Evolutionary conservation across 1,284 basidiomycete genomes (phyloP), one percentile per base, ranked within the genome.

Genomic region (Fomes fomentarius): DNA sequence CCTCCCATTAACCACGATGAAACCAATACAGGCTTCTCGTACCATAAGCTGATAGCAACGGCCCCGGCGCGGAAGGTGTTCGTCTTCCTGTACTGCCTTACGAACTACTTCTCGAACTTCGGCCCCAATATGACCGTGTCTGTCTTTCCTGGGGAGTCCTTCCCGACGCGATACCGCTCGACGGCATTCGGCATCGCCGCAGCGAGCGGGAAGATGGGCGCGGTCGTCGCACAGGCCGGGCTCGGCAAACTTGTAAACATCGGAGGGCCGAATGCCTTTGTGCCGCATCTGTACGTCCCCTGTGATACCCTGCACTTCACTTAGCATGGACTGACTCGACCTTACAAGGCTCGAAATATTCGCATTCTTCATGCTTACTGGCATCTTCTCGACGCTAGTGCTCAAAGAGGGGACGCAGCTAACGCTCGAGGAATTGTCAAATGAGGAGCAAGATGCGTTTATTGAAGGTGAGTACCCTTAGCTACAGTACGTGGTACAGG

Each of bases 111-210:
- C 68, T 72, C 75, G 50, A 82, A 80, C 62, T 83, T 81, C 62
- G 87, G 88, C 4, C 85, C 89, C 33, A 91, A 90, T 72, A 82
- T 85, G 4, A 91, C 89, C 1, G 90, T 88, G 12, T 91, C 77
- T 58, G 63, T 91, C 59, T 71, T 90, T 39, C 89, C 89, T 24
- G 86, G 81, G 6, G 87, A 92, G 69, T 78, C 76, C 25, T 91
- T 90, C 79, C 88, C 89, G 2, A 90, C 89, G 4, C 80, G 88
- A 28, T 88, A 89, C 72, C 78, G 87, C 46, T 80, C 84, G 1
- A 89, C 87, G 12, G 84, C 80, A 4, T 81, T 87, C 69, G 87
- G 89, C 54, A 84, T 90, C 63, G 82, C 82, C 2, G 88, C 88
- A 21, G 87, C 86, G 1, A 78, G 76, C 22, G 85, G 85, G 24